These are phyloP conservation scores for Corrigiola litoralis DNA, from an alignment of 179 eudicot genomes.

Conservation along the genomic window DNA sequence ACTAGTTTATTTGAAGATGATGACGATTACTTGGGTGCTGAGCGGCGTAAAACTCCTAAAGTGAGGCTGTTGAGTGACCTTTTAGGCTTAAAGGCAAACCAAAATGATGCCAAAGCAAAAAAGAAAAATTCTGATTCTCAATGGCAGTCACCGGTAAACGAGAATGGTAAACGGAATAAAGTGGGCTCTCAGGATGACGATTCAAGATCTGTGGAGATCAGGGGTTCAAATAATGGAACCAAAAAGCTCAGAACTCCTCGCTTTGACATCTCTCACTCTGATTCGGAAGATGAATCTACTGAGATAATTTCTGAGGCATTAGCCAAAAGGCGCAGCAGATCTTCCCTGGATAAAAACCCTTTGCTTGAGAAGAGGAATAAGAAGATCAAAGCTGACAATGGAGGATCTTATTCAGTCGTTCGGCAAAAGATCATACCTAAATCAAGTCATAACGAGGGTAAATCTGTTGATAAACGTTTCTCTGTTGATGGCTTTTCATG, in stretches of 20 bases:
- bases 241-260: slow-evolving; percentile 9
- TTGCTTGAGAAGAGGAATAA: slow-evolving; percentile 26
- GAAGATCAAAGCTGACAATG: slow-evolving; percentile 17
- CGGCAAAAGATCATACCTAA: slow-evolving; percentile 16
- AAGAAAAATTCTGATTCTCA: slow-evolving; percentile 16
- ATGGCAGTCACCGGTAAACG: too few species aligned
- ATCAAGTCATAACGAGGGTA: slow-evolving; percentile 14
- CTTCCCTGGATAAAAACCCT: slow-evolving; percentile 18
- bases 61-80: slow-evolving; percentile 35
- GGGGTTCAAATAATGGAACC: slow-evolving; percentile 11
- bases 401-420: slow-evolving; percentile 9
- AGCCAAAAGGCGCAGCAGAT: slow-evolving; percentile 18
- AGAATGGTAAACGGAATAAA: slow-evolving; percentile 22
- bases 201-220: slow-evolving; percentile 16
- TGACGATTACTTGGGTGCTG: slow-evolving; percentile 33
- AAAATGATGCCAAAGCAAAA: not conserved
- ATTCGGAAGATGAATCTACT: slow-evolving; percentile 19
- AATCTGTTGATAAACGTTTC: slow-evolving; percentile 14
- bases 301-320: slow-evolving; percentile 20
- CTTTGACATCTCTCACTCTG: slow-evolving; percentile 19
- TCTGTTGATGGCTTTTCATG: too few species aligned
- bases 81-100: slow-evolving; percentile 10
- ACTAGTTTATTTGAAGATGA: slow-evolving; percentile 25
- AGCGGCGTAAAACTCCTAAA: slow-evolving; percentile 25
- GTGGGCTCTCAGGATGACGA: slow-evolving; percentile 22